phyloP scores from a whole-genome alignment of 1,284 basidiomycete genomes.

The Irpex sp. region DNA sequence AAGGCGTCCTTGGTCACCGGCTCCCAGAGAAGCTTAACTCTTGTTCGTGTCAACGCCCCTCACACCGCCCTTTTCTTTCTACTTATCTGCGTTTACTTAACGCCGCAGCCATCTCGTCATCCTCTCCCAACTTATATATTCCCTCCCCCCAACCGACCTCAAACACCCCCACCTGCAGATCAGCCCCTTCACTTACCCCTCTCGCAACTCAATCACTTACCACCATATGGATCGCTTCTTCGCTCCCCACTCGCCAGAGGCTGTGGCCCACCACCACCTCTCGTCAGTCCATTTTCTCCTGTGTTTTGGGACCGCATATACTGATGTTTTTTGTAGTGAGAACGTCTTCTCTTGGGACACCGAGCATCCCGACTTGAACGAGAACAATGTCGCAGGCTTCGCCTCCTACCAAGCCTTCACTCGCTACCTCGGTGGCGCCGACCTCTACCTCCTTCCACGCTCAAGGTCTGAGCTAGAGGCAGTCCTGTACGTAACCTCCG shows the following conservation, averaged over 20 bases:
- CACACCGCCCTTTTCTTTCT: not conserved
- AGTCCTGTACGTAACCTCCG: conserved; percentile 49
- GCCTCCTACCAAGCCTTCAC: conserved; percentile 38
- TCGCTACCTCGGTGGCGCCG: conserved; percentile 36
- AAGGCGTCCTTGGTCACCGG: not conserved
- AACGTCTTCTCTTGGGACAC: conserved; percentile 63
- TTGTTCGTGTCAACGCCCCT: not conserved
- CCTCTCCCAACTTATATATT: not conserved
- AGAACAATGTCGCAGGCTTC: conserved; percentile 65
- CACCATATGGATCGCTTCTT: conserved; percentile 63
- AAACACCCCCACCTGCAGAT: not conserved
- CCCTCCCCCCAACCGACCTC: conserved; percentile 1
- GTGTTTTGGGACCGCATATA: conserved; percentile 8
- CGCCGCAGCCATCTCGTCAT: not conserved
- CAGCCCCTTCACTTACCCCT: not conserved
- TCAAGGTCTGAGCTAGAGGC: conserved; percentile 61
- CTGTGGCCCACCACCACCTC: conserved; percentile 60
- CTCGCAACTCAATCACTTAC: conserved; percentile 1
- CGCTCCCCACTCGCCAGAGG: conserved; percentile 67
- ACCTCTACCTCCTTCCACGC: conserved; percentile 65
- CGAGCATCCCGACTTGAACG: conserved; percentile 61
- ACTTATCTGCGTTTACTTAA: not conserved
- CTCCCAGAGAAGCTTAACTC: not conserved
- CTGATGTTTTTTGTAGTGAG: conserved; percentile 39
- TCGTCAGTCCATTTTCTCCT: conserved; percentile 41